Percentiles rank a stretch among this genome's conserved stretches.
Conservation (phyloP, 805 yeast genomes). For the Metschnikowia gelsemii region DNA sequence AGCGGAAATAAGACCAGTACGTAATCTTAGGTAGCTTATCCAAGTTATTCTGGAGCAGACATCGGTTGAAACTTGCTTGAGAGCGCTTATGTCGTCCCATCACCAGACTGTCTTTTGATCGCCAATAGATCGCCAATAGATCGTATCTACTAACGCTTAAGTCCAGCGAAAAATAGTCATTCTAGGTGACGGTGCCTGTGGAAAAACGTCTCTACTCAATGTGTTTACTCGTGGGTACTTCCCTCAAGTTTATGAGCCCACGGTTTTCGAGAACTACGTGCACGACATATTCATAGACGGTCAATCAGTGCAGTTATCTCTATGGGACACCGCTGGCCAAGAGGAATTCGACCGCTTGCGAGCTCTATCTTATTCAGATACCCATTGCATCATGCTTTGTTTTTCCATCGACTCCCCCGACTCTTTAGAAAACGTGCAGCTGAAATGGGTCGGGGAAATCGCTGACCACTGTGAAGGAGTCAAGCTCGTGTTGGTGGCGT, state of each 20-base stretch:
- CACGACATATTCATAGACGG: slow-evolving; percentile 96
- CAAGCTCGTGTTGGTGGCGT: slow-evolving; percentile 86
- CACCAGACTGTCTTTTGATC: background rate
- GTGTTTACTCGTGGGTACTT: slow-evolving; percentile 97
- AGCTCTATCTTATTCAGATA: slow-evolving; percentile 88
- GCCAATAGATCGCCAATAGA: background rate
- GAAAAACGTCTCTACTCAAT: slow-evolving; percentile 90
- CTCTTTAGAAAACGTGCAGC: slow-evolving; percentile 90
- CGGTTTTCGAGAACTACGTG: slow-evolving; percentile 95
- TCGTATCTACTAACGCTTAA: slow-evolving; percentile 20
- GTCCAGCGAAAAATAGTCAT: slow-evolving; percentile 92
- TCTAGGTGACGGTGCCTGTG: slow-evolving; percentile 98
- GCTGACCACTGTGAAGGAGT: slow-evolving; percentile 97
- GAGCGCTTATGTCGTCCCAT: background rate
- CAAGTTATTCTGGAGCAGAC: background rate
- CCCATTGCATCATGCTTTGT: slow-evolving; percentile 96
- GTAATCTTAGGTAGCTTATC: slow-evolving; percentile 20
- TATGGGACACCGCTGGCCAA: slow-evolving; percentile 99
- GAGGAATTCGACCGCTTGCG: slow-evolving; percentile 95
- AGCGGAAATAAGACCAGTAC: slow-evolving; percentile 42
- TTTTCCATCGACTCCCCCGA: slow-evolving; percentile 93
- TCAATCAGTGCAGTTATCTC: slow-evolving; percentile 83
- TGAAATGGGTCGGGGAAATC: slow-evolving; percentile 96
- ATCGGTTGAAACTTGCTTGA: background rate
- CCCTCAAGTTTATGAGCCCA: slow-evolving; percentile 97